A percentile compares a stretch with the other conserved stretches of the same genome.
Conservation (phyloP, 805 yeast genomes). For the Blastobotrys attinorum region DNA sequence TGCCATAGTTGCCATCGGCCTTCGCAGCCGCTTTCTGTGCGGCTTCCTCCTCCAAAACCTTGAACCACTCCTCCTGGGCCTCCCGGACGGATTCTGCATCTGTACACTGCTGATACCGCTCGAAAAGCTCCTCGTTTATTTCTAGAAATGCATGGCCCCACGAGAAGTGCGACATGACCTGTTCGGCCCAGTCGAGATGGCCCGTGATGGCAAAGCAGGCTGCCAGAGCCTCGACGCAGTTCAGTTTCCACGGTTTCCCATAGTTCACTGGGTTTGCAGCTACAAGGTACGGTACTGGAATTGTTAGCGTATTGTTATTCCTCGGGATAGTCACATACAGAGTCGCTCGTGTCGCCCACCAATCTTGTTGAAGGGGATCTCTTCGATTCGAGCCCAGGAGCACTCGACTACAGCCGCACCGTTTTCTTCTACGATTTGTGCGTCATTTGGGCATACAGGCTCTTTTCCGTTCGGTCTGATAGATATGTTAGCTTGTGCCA, state of each 20-base stretch:
- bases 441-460: slow-evolving; percentile 85
- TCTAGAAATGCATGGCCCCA: slow-evolving; percentile 91
- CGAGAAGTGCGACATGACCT: slow-evolving; percentile 68
- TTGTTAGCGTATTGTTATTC: neutral
- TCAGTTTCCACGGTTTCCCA: slow-evolving; percentile 91
- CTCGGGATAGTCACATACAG: neutral
- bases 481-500: slow-evolving; percentile 5
- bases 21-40: slow-evolving; percentile 25
- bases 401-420: slow-evolving; percentile 99
- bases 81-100: slow-evolving; percentile 64
- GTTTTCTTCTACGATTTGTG: slow-evolving; percentile 58
- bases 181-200: slow-evolving; percentile 78
- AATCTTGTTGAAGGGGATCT: slow-evolving; percentile 86
- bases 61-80: slow-evolving; percentile 74
- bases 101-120: slow-evolving; percentile 68
- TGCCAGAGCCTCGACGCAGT: slow-evolving; percentile 96
- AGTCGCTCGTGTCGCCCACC: slow-evolving; percentile 87
- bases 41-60: slow-evolving; percentile 41
- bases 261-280: slow-evolving; percentile 98
- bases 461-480: slow-evolving; percentile 70
- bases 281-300: slow-evolving; percentile 68
- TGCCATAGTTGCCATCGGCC: slow-evolving; percentile 43
- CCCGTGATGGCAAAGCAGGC: slow-evolving; percentile 96
- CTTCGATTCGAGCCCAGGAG: slow-evolving; percentile 97
- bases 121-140: slow-evolving; percentile 71